Conservation (phyloP, 2,329 filamentous ascomycete genomes). For the Alternaria tenuissima region DNA sequence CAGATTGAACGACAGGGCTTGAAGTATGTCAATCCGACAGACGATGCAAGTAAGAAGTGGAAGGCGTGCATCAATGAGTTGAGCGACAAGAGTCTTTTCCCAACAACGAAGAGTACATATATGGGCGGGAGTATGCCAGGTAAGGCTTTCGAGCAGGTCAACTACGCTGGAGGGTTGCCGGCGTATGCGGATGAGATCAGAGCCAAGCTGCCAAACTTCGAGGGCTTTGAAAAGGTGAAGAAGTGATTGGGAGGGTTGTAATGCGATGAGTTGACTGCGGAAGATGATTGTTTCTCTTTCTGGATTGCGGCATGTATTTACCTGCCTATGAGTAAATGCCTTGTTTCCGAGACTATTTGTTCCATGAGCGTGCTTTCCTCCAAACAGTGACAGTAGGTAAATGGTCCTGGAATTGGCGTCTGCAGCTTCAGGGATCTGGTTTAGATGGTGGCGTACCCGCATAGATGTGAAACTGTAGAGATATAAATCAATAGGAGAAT, state of each 20-base stretch:
- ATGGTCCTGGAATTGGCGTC: no score
- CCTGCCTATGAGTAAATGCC: background rate
- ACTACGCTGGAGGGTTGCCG: background rate
- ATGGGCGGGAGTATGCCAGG: conserved; percentile 32
- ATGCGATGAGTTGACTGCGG: background rate
- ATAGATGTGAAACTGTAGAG: no score
- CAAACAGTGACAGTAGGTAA: no score
- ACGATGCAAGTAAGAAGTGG: conserved; percentile 48
- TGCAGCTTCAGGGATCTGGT: no score
- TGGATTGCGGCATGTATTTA: background rate
- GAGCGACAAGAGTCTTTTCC: conserved; percentile 44
- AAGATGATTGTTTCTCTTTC: background rate
- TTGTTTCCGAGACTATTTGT: no score
- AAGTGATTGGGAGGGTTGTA: background rate
- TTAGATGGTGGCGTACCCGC: no score
- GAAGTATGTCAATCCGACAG: conserved; percentile 44
- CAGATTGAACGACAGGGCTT: conserved; percentile 38
- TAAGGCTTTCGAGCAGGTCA: background rate
- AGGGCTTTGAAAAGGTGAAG: background rate
- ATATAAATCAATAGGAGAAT: no score
- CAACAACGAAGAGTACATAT: conserved; percentile 48
- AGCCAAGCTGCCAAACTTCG: background rate
- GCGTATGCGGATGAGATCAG: background rate
- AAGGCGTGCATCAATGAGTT: conserved; percentile 44
- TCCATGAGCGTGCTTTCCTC: no score